These are phyloP conservation scores for Leishmania tarentolae DNA, from an alignment of 208 protist genomes.

Conservation along the genomic window DNA sequence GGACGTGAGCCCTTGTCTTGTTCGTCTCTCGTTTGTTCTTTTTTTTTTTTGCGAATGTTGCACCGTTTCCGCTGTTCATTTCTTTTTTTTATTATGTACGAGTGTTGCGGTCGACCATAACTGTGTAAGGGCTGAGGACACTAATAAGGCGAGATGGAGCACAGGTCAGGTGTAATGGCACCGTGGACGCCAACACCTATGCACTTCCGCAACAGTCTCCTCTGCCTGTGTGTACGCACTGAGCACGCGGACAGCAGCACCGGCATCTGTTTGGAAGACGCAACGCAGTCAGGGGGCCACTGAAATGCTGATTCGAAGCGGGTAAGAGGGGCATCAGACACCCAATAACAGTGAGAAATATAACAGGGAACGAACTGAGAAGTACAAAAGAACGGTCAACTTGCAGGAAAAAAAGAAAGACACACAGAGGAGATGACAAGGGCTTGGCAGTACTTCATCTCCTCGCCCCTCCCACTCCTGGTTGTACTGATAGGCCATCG, in stretches of 20 bases:
- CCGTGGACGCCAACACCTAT: neutral
- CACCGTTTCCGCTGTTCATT: neutral
- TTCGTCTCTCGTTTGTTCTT: neutral
- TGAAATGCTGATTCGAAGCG: neutral
- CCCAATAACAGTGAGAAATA: neutral
- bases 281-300: neutral
- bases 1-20: neutral
- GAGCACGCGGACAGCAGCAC: neutral
- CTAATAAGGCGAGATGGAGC: neutral
- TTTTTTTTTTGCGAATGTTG: neutral
- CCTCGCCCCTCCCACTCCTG: neutral
- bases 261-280: neutral
- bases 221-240: neutral
- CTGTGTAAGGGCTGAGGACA: too few relatives aligned
- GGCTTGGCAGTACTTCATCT: neutral
- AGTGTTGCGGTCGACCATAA: too few relatives aligned
- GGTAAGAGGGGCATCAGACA: neutral
- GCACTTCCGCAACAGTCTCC: neutral
- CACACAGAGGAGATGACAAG: neutral
- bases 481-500: neutral
- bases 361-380: neutral
- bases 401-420: neutral
- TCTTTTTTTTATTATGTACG: neutral
- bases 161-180: neutral
- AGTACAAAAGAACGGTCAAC: neutral